These are phyloP conservation scores for Aspergillus pseudonomiae DNA, from an alignment of 2,329 filamentous ascomycete genomes.

Conservation along the genomic window DNA sequence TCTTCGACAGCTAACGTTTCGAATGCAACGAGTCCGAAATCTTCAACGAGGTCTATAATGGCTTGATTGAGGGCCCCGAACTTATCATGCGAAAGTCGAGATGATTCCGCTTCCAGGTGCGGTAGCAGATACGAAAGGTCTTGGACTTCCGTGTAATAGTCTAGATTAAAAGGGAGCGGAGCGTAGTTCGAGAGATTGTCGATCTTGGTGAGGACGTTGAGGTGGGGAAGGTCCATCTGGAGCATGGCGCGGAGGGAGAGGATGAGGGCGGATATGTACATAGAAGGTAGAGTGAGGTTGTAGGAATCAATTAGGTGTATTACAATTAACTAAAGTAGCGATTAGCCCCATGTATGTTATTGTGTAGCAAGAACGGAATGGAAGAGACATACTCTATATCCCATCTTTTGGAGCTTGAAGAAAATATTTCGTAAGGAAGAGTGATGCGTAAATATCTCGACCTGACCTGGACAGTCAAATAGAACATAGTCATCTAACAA, in stretches of 20 bases:
- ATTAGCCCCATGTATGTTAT: constrained; percentile 8
- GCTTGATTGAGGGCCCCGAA: constrained; percentile 85
- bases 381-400: constrained; percentile 73
- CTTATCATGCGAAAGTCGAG: constrained; percentile 69
- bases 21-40: constrained; percentile 86
- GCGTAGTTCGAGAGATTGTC: constrained; percentile 88
- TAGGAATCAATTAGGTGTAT: constrained; percentile 94
- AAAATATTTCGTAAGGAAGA: constrained; percentile 89
- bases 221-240: constrained; percentile 93
- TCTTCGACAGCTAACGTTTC: constrained; percentile 96
- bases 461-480: constrained; percentile 96
- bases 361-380: background rate
- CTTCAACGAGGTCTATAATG: constrained; percentile 82
- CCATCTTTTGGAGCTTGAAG: constrained; percentile 83
- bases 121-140: constrained; percentile 84
- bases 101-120: constrained; percentile 76
- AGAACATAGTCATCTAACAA: constrained; percentile 79
- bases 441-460: constrained; percentile 96
- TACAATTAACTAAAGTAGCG: constrained; percentile 72
- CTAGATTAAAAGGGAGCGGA: constrained; percentile 88
- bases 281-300: constrained; percentile 85
- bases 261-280: constrained; percentile 93
- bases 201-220: constrained; percentile 97
- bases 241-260: constrained; percentile 95
- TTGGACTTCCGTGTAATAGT: constrained; percentile 97